Percentiles rank a stretch among this genome's conserved stretches.
phyloP scores from a whole-genome alignment of 495 filamentous ascomycete genomes.

The Penicillium silybi region DNA sequence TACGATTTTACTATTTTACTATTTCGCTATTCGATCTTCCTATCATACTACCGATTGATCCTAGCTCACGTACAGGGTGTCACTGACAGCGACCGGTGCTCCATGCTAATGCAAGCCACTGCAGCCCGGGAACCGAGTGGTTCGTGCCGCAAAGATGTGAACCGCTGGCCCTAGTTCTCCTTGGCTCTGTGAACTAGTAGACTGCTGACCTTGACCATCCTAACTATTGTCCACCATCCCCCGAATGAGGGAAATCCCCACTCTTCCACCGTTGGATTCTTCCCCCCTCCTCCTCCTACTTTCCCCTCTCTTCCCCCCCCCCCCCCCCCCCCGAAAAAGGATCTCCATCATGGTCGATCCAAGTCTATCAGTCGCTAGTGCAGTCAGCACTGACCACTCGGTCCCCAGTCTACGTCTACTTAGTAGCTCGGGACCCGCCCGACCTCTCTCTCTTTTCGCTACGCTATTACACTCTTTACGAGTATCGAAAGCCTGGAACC shows the following conservation, averaged over 20 bases:
- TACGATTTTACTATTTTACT: constrained; percentile 7
- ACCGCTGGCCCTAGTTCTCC: not conserved
- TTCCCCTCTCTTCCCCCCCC: not conserved
- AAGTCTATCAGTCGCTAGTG: constrained; percentile 44
- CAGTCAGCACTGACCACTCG: constrained; percentile 36
- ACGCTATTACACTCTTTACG: not conserved
- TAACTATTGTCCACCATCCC: not conserved
- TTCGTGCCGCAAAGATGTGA: not conserved
- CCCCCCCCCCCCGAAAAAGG: constrained; percentile 11
- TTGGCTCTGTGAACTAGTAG: not conserved
- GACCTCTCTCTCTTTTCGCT: constrained; percentile 9
- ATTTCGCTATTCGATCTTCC: not conserved
- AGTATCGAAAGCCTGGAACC: constrained; percentile 29
- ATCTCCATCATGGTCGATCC: constrained; percentile 40
- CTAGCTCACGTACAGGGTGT: constrained; percentile 4
- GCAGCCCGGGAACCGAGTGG: constrained; percentile 8
- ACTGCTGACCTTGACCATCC: not conserved
- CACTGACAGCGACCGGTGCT: constrained; percentile 29
- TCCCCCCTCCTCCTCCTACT: not conserved
- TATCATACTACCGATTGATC: not conserved
- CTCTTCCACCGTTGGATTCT: not conserved
- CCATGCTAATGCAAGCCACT: constrained; percentile 37
- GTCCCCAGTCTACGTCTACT: constrained; percentile 6
- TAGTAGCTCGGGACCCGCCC: constrained; percentile 12
- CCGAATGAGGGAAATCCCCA: not conserved